Conservation (phyloP, 768 basidiomycete genomes). For the Termitomyces sp. region DNA sequence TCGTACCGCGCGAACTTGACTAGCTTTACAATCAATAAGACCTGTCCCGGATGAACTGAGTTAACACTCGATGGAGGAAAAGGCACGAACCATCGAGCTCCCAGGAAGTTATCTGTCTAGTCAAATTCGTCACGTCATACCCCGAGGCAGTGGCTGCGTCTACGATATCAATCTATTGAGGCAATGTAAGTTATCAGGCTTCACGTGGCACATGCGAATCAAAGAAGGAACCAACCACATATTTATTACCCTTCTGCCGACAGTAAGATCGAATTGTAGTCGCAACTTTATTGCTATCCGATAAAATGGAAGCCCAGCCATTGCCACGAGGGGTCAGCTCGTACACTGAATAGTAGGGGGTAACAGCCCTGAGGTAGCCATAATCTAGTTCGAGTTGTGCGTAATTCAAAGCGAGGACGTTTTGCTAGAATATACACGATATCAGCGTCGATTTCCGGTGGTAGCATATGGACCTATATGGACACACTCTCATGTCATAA, state of each 20-base stretch:
- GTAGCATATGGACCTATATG: background rate
- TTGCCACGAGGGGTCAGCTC: constrained; percentile 24
- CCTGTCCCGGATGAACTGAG: background rate
- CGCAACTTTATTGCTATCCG: constrained; percentile 26
- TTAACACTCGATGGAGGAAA: background rate
- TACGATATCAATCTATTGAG: constrained; percentile 7
- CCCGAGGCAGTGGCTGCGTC: constrained; percentile 3
- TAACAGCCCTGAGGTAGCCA: constrained; percentile 35
- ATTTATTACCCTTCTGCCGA: constrained; percentile 8
- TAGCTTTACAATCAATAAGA: constrained; percentile 8
- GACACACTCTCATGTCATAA: constrained; percentile 10
- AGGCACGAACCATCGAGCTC: constrained; percentile 7
- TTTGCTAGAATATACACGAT: constrained; percentile 13
- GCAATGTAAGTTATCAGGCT: background rate
- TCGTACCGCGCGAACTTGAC: constrained; percentile 11
- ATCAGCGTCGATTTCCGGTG: background rate
- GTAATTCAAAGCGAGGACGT: constrained; percentile 37
- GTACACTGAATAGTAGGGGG: constrained; percentile 40
- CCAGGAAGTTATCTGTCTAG: constrained; percentile 11
- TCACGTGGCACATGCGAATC: background rate
- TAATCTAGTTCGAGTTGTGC: constrained; percentile 44
- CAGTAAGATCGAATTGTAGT: constrained; percentile 4
- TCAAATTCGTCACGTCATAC: constrained; percentile 4
- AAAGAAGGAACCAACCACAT: constrained; percentile 5
- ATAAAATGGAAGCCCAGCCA: constrained; percentile 22